Conservation (phyloP, 2,329 filamentous ascomycete species). For the Fusarium sp. region DNA sequence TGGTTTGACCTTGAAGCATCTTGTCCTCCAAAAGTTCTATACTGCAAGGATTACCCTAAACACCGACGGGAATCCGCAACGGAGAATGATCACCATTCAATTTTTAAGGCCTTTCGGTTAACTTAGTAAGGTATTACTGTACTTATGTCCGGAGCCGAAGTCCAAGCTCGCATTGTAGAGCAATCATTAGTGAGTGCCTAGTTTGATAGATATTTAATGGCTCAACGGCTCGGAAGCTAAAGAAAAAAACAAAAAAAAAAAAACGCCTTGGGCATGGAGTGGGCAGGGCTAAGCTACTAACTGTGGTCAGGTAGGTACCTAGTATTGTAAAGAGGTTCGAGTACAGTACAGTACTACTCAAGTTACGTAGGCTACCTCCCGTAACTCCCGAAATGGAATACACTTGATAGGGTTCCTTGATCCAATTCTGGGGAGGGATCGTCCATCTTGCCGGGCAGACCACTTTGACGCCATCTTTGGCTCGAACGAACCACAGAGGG, state of each 20-base stretch:
- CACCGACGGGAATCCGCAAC: background rate
- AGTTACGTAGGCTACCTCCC: slow-evolving; percentile 1
- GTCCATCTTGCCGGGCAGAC: slow-evolving; percentile 35
- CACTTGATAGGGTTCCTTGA: slow-evolving; percentile 13
- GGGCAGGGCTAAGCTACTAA: background rate
- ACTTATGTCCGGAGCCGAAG: slow-evolving; percentile 14
- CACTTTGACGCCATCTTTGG: slow-evolving; percentile 40
- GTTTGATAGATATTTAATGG: slow-evolving; percentile 16
- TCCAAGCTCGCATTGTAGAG: slow-evolving; percentile 21
- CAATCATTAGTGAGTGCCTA: background rate
- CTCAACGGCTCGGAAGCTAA: slow-evolving; percentile 41
- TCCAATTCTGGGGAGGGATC: slow-evolving; percentile 41
- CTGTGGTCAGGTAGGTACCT: no score
- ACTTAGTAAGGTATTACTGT: slow-evolving; percentile 4
- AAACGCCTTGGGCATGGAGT: slow-evolving; percentile 9
- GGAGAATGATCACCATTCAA: background rate
- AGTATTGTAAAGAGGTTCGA: background rate
- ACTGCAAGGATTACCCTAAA: slow-evolving; percentile 14
- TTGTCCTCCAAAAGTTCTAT: background rate
- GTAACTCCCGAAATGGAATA: slow-evolving; percentile 2
- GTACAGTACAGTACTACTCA: background rate
- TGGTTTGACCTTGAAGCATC: background rate
- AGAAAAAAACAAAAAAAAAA: slow-evolving; percentile 5
- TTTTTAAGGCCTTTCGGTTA: background rate
- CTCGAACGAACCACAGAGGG: slow-evolving; percentile 36